These are phyloP conservation scores for Kalmusia sp. DNA, from an alignment of 2,329 filamentous ascomycete species.

Conservation along the genomic window DNA sequence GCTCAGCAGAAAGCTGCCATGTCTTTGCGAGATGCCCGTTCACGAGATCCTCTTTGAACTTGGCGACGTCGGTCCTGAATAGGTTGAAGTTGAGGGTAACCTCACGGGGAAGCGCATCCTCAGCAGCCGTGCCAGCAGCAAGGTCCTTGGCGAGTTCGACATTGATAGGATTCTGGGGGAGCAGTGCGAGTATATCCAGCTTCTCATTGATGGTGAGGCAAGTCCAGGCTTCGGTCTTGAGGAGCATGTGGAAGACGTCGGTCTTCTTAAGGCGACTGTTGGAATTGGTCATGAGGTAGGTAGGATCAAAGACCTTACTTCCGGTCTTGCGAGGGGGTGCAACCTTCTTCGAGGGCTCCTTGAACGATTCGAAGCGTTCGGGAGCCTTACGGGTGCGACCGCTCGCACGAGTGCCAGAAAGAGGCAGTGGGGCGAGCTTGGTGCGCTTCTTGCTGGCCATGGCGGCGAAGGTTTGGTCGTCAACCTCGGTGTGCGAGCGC, in stretches of 20 bases:
- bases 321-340: conserved; percentile 14
- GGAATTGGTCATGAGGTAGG: conserved; percentile 41
- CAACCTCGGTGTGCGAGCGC: conserved; percentile 3
- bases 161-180: conserved; percentile 26
- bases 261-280: conserved; percentile 37
- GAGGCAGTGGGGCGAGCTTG: conserved; percentile 14
- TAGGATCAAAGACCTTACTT: conserved; percentile 36
- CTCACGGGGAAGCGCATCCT: conserved; percentile 28
- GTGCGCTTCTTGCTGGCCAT: neutral
- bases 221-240: conserved; percentile 39
- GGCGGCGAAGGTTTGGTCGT: neutral
- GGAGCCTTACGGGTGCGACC: conserved; percentile 38
- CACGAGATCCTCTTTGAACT: conserved; percentile 63
- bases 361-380: conserved; percentile 26
- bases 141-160: conserved; percentile 21
- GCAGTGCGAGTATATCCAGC: conserved; percentile 27
- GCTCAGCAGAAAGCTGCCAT: conserved; percentile 63
- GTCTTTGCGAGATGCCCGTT: conserved; percentile 63
- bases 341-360: conserved; percentile 18
- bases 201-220: conserved; percentile 32
- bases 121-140: conserved; percentile 16
- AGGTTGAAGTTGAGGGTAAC: conserved; percentile 46
- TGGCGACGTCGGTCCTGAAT: conserved; percentile 61
- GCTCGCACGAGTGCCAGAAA: conserved; percentile 19
- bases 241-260: conserved; percentile 44